Evolutionary conservation across 257 asterid genomes (phyloP).

Genomic region (Echites panduratus): DNA sequence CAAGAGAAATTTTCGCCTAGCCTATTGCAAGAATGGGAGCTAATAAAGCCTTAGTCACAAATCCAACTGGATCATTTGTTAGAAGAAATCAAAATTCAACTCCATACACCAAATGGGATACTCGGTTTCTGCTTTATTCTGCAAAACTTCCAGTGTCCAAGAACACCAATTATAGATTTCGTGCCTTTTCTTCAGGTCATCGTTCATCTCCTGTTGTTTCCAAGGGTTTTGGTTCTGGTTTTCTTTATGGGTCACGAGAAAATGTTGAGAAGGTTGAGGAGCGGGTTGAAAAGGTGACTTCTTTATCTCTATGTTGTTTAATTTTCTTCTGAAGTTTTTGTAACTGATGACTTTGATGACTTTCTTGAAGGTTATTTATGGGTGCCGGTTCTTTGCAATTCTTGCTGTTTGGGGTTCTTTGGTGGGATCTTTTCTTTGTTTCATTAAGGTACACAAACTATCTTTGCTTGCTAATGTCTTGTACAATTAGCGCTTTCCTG

Average conservation of each 20-base stretch:
- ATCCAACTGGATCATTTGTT: conserved; percentile 25
- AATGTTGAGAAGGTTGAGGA: conserved; percentile 40
- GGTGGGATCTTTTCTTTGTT: conserved; percentile 80
- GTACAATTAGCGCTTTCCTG: no score
- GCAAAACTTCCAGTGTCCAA: conserved; percentile 11
- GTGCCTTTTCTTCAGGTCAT: conserved; percentile 7
- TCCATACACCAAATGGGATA: conserved; percentile 32
- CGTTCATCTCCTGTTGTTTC: conserved; percentile 29
- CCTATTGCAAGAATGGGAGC: conserved; percentile 29
- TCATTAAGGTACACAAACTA: conserved; percentile 49
- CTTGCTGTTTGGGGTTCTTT: conserved; percentile 93
- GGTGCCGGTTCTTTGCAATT: conserved; percentile 81
- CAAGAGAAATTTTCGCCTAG: not conserved
- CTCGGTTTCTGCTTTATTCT: conserved; percentile 15
- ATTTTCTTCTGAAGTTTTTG: not conserved
- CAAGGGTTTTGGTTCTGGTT: conserved; percentile 32
- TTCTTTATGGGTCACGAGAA: conserved; percentile 18
- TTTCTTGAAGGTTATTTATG: conserved; percentile 55
- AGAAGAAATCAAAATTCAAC: conserved; percentile 15
- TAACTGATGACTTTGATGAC: not conserved
- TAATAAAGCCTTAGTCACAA: conserved; percentile 30
- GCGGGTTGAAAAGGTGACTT: conserved; percentile 54
- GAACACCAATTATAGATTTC: conserved; percentile 9
- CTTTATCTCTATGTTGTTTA: not conserved
- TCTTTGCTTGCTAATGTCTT: not conserved